Evolutionary conservation across 2,329 filamentous ascomycete genomes (phyloP).

Genomic region (Aspergillus fructus): DNA sequence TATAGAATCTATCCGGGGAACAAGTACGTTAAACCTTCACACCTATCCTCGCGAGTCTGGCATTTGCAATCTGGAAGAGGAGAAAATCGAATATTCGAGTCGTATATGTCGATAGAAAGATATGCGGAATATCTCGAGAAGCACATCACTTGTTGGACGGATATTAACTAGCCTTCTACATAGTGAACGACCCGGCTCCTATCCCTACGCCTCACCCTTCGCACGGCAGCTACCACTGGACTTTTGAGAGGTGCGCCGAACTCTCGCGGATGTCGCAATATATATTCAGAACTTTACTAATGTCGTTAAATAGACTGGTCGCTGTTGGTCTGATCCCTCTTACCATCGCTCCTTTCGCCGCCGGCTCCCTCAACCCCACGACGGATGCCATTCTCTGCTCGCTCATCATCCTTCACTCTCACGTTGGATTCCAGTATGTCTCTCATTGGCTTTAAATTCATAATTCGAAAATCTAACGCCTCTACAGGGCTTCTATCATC

Average conservation of each 20-base stretch:
- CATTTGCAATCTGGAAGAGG: not conserved
- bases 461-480: conserved; percentile 7
- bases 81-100: not conserved
- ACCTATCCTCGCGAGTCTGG: not conserved
- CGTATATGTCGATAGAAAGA: not conserved
- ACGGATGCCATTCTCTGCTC: conserved; percentile 84
- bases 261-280: not conserved
- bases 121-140: not conserved
- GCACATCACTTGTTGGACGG: not conserved
- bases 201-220: conserved; percentile 70
- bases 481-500: conserved; percentile 66
- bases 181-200: conserved; percentile 82
- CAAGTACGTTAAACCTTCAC: conserved; percentile 54
- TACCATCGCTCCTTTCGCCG: conserved; percentile 85
- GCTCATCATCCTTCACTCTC: conserved; percentile 83
- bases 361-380: conserved; percentile 84
- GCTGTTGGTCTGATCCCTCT: conserved; percentile 81
- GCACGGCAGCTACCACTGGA: conserved; percentile 98
- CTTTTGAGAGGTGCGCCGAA: conserved; percentile 71
- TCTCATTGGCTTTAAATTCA: not conserved
- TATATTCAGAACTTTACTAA: not conserved
- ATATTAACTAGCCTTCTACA: conserved; percentile 16
- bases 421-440: conserved; percentile 84
- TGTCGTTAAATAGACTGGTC: conserved; percentile 58
- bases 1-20: conserved; percentile 72